A percentile compares a stretch with the other conserved stretches of the same genome.
phyloP scores from a whole-genome alignment of 495 filamentous ascomycete species.

The Choiromyces venosus region DNA sequence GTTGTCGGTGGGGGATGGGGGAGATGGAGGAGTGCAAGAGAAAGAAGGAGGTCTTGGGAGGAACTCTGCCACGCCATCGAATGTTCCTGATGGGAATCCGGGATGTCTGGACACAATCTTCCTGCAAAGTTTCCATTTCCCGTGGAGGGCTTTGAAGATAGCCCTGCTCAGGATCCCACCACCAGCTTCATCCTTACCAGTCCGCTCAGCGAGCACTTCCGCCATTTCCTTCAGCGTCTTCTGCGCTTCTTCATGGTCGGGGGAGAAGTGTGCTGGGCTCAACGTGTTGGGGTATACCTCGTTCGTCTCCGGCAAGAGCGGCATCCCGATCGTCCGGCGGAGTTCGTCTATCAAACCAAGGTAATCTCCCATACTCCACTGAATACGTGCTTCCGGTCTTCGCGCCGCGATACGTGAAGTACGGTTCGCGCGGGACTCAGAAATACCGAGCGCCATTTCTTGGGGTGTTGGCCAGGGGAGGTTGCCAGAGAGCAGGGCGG shows the following conservation, averaged over 20 bases:
- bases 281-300: slow-evolving; percentile 25
- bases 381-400: slow-evolving; percentile 8
- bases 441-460: slow-evolving; percentile 27
- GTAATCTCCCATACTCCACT: slow-evolving; percentile 64
- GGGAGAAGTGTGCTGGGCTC: slow-evolving; percentile 32
- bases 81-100: slow-evolving; percentile 55
- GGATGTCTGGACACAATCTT: slow-evolving; percentile 47
- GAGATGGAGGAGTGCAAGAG: slow-evolving; percentile 1
- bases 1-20: not conserved
- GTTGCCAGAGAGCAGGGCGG: slow-evolving; percentile 44
- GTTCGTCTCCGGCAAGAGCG: slow-evolving; percentile 7
- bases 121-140: slow-evolving; percentile 60
- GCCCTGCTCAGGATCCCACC: slow-evolving; percentile 42
- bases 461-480: slow-evolving; percentile 15
- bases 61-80: slow-evolving; percentile 59
- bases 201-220: not conserved
- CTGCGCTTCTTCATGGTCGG: slow-evolving; percentile 3
- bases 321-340: slow-evolving; percentile 52
- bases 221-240: slow-evolving; percentile 9
- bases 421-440: slow-evolving; percentile 39
- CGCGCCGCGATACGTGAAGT: slow-evolving; percentile 30
- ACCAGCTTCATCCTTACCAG: not conserved
- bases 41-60: slow-evolving; percentile 53
- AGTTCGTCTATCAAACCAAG: slow-evolving; percentile 70
- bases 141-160: slow-evolving; percentile 68